A percentile compares a stretch with the other conserved stretches of the same genome.
These are phyloP conservation scores for Pythium periplocum DNA, from an alignment of 352 stramenopile genomes.

Conservation along the genomic window DNA sequence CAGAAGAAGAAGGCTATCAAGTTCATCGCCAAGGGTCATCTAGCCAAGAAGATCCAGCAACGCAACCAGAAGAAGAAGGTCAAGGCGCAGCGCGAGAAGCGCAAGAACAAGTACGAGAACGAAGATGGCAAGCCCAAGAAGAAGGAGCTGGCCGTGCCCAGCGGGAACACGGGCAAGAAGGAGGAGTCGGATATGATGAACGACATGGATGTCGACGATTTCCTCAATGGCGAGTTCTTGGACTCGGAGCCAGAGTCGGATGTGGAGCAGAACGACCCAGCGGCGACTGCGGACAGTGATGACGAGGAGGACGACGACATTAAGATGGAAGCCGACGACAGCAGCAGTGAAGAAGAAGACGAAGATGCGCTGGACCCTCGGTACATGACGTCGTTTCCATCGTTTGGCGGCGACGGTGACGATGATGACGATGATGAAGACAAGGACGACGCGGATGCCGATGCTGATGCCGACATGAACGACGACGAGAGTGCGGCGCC, in stretches of 20 bases:
- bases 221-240: conserved; percentile 78
- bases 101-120: conserved; percentile 63
- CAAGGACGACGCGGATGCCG: conserved; percentile 11
- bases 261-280: conserved; percentile 14
- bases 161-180: conserved; percentile 26
- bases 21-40: conserved; percentile 80
- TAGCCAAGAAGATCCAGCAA: conserved; percentile 78
- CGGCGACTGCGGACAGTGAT: conserved; percentile 13
- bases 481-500: conserved; percentile 15
- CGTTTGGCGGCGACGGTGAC: conserved; percentile 22
- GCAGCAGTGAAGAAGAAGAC: conserved; percentile 81
- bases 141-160: conserved; percentile 10
- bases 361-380: conserved; percentile 73
- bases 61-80: conserved; percentile 83
- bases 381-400: conserved; percentile 52
- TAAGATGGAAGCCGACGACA: conserved; percentile 36
- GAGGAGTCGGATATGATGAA: conserved; percentile 78
- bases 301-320: conserved; percentile 26
- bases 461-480: conserved; percentile 3
- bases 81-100: conserved; percentile 68
- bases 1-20: conserved; percentile 85
- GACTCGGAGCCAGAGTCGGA: conserved; percentile 53
- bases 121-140: conserved; percentile 32
- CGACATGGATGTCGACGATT: conserved; percentile 86
- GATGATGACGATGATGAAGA: conserved; percentile 23